phyloP scores from a whole-genome alignment of 1,284 basidiomycete species.

The Fomitiporia mediterranea region DNA sequence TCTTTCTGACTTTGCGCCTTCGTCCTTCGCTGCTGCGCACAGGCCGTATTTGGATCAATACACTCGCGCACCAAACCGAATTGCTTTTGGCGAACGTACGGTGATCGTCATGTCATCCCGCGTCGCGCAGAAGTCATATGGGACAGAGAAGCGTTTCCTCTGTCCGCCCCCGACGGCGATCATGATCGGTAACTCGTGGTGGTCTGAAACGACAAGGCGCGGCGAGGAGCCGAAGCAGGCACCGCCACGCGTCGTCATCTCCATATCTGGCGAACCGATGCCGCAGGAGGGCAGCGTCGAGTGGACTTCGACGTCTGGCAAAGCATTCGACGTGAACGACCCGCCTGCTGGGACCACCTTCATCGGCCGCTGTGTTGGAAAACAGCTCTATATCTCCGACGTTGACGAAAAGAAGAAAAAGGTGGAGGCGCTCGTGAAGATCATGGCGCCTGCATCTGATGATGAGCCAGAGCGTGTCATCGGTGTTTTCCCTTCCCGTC shows the following conservation, averaged over 20 bases:
- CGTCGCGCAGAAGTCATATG: slow-evolving; percentile 96
- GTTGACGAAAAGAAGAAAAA: slow-evolving; percentile 90
- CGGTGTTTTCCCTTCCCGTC: slow-evolving; percentile 82
- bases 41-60: slow-evolving; percentile 83
- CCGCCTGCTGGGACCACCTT: slow-evolving; percentile 76
- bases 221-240: slow-evolving; percentile 71
- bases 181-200: slow-evolving; percentile 94
- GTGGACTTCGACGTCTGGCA: slow-evolving; percentile 80
- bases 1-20: slow-evolving; percentile 4
- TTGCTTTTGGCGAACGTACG: slow-evolving; percentile 89
- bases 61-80: slow-evolving; percentile 77
- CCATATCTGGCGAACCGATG: slow-evolving; percentile 85
- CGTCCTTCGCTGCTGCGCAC: background rate
- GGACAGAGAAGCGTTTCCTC: slow-evolving; percentile 93
- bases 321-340: slow-evolving; percentile 77
- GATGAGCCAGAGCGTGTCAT: slow-evolving; percentile 77
- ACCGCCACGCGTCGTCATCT: slow-evolving; percentile 82
- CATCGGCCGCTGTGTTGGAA: slow-evolving; percentile 85
- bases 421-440: slow-evolving; percentile 85
- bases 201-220: slow-evolving; percentile 69
- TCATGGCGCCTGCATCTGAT: slow-evolving; percentile 77
- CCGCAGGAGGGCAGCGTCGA: slow-evolving; percentile 81
- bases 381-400: slow-evolving; percentile 87
- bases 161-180: slow-evolving; percentile 95
- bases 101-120: slow-evolving; percentile 95